Percentiles rank a stretch among this genome's conserved stretches.
phyloP scores from a whole-genome alignment of 2,329 filamentous ascomycete species.

The Exophiala lecanii-corni region DNA sequence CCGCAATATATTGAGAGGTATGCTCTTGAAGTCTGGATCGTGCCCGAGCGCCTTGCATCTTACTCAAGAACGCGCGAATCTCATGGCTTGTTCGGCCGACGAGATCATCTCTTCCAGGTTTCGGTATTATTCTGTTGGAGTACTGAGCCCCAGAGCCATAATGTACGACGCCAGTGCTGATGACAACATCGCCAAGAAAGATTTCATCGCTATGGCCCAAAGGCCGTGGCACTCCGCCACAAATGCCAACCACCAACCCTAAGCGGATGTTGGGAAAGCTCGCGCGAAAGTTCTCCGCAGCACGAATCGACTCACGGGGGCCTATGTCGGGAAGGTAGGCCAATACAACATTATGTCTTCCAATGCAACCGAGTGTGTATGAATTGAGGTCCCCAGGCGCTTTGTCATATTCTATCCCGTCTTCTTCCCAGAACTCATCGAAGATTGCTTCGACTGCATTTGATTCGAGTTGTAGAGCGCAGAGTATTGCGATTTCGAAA shows the following conservation, averaged over 20 bases:
- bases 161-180: neutral
- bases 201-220: conserved; percentile 1
- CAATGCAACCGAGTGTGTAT: conserved; percentile 22
- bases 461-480: conserved; percentile 29
- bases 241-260: conserved; percentile 37
- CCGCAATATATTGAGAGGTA: conserved; percentile 1
- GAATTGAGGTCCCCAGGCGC: conserved; percentile 17
- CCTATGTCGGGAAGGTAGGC: conserved; percentile 22
- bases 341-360: conserved; percentile 22
- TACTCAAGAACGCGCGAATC: conserved; percentile 21
- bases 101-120: conserved; percentile 15
- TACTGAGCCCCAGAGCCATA: conserved; percentile 29
- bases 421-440: conserved; percentile 27
- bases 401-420: conserved; percentile 20
- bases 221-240: conserved; percentile 35
- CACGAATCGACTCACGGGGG: conserved; percentile 19
- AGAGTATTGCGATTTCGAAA: conserved; percentile 32
- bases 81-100: conserved; percentile 23
- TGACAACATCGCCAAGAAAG: conserved; percentile 10
- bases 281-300: conserved; percentile 8
- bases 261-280: conserved; percentile 24
- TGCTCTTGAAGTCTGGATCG: conserved; percentile 3
- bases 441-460: conserved; percentile 26
- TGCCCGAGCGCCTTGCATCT: conserved; percentile 11
- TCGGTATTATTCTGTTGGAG: conserved; percentile 21